These are phyloP conservation scores for Coleophoma crateriformis DNA, from an alignment of 2,329 filamentous ascomycete genomes.

Conservation along the genomic window DNA sequence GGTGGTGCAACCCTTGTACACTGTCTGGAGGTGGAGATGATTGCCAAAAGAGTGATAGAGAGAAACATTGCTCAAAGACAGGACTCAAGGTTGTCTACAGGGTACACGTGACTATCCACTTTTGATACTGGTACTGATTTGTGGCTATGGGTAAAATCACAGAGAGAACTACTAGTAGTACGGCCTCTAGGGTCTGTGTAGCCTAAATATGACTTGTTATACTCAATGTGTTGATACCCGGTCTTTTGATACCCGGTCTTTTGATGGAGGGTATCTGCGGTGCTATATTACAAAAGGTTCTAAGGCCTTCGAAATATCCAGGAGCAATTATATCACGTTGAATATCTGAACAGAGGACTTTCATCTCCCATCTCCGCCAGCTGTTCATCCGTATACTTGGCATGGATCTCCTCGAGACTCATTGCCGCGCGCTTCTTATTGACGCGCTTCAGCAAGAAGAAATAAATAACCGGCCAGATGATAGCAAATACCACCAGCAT, in stretches of 20 bases:
- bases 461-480: neutral
- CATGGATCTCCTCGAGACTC: conserved; percentile 46
- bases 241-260: neutral
- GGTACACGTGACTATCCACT: too few relatives aligned
- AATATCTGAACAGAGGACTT: conserved; percentile 27
- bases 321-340: conserved; percentile 13
- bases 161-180: too few relatives aligned
- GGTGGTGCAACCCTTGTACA: neutral
- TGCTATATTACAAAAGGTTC: neutral
- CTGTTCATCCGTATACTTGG: conserved; percentile 10
- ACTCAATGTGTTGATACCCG: too few relatives aligned
- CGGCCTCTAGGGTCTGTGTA: too few relatives aligned
- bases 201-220: too few relatives aligned
- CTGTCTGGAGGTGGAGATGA: neutral
- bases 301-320: neutral
- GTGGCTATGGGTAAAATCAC: too few relatives aligned
- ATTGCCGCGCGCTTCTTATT: conserved; percentile 42
- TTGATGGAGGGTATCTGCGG: neutral
- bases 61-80: neutral
- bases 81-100: too few relatives aligned
- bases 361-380: conserved; percentile 27
- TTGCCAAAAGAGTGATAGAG: neutral
- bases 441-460: neutral
- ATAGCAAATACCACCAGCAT: conserved; percentile 8
- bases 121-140: too few relatives aligned